Percentiles rank a stretch among this genome's conserved stretches.
These are phyloP conservation scores for Cornus controversa DNA, from an alignment of 148 eudicot genomes.

Conservation along the genomic window DNA sequence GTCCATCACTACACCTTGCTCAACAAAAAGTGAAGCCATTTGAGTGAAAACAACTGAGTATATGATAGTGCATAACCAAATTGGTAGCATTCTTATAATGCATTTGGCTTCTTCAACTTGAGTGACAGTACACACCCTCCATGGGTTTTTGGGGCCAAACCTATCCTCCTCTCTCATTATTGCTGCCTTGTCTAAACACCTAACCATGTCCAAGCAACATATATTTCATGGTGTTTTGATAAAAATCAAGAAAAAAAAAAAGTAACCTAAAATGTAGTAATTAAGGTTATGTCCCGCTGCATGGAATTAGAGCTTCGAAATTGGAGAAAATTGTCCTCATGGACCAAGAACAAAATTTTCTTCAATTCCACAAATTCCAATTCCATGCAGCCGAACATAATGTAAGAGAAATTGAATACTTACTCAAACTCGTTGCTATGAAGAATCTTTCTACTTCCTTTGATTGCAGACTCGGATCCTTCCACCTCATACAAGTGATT, in stretches of 20 bases:
- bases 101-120: slow-evolving; percentile 98
- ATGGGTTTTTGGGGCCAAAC: slow-evolving; percentile 40
- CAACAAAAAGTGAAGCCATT: slow-evolving; percentile 95
- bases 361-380: too few relatives aligned
- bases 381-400: too few relatives aligned
- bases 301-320: too few relatives aligned
- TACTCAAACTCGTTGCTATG: slow-evolving; percentile 54
- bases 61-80: slow-evolving; percentile 90
- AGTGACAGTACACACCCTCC: slow-evolving; percentile 79
- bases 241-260: background rate
- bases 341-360: too few relatives aligned
- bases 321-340: too few relatives aligned
- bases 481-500: slow-evolving; percentile 60
- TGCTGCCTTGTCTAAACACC: slow-evolving; percentile 90
- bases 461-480: slow-evolving; percentile 78
- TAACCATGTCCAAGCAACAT: slow-evolving; percentile 2
- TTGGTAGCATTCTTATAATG: slow-evolving; percentile 66
- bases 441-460: slow-evolving; percentile 81
- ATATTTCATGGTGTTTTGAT: too few relatives aligned
- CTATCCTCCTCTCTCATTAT: slow-evolving; percentile 42
- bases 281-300: too few relatives aligned
- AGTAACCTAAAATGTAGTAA: too few relatives aligned
- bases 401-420: slow-evolving; percentile 14
- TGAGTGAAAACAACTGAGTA: slow-evolving; percentile 93
- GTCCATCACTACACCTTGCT: slow-evolving; percentile 89